A percentile compares a stretch with the other conserved stretches of the same genome.
Evolutionary conservation across 495 filamentous ascomycete genomes (phyloP).

Genomic region (Jackrogersella multiformis): DNA sequence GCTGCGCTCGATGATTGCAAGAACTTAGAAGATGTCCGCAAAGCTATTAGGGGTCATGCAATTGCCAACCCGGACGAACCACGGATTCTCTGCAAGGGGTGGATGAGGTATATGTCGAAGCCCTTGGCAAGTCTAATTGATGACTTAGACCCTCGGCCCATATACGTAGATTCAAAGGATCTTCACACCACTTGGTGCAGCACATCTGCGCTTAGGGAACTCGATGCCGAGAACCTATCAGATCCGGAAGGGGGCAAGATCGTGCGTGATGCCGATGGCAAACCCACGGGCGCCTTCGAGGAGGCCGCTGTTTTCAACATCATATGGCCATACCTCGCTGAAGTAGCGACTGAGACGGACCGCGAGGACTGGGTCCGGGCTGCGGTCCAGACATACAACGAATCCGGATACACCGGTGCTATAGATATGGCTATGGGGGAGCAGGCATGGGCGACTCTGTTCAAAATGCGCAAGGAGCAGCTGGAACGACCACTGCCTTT

Average conservation of each 20-base stretch:
- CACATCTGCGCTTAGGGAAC: slow-evolving; percentile 62
- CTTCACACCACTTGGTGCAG: slow-evolving; percentile 72
- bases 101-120: slow-evolving; percentile 68
- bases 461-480: slow-evolving; percentile 52
- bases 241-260: slow-evolving; percentile 67
- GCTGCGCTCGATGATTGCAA: slow-evolving; percentile 63
- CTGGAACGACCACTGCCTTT: slow-evolving; percentile 51
- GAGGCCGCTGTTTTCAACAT: slow-evolving; percentile 66
- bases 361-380: slow-evolving; percentile 58
- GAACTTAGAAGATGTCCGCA: slow-evolving; percentile 62
- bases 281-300: slow-evolving; percentile 62
- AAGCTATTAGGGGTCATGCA: slow-evolving; percentile 61
- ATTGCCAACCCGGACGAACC: slow-evolving; percentile 56
- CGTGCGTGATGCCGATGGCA: slow-evolving; percentile 61
- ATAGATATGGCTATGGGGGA: slow-evolving; percentile 79
- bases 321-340: slow-evolving; percentile 66
- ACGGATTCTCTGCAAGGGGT: slow-evolving; percentile 66
- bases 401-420: slow-evolving; percentile 67
- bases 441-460: slow-evolving; percentile 64
- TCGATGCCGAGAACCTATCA: slow-evolving; percentile 55
- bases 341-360: slow-evolving; percentile 60
- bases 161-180: slow-evolving; percentile 70
- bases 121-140: slow-evolving; percentile 65
- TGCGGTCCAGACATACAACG: slow-evolving; percentile 62
- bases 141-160: slow-evolving; percentile 65